phyloP scores from a whole-genome alignment of 305 asterid species.

The Stenogyne calaminthoides region DNA sequence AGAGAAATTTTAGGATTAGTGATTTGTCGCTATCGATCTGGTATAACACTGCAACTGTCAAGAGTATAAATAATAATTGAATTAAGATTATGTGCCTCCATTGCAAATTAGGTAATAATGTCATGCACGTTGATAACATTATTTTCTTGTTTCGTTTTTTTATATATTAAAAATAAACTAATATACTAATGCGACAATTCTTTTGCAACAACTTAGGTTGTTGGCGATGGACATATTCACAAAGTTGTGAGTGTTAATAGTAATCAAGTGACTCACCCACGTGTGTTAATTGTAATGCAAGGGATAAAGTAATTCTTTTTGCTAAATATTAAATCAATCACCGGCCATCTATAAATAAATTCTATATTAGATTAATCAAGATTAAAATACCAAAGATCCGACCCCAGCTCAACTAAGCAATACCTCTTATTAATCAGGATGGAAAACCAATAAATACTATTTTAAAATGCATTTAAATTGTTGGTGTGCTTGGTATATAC shows the following conservation, averaged over 20 bases:
- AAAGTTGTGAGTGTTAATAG: background rate
- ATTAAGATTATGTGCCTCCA: background rate
- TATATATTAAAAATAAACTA: background rate
- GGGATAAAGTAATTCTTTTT: background rate
- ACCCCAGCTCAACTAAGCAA: no score
- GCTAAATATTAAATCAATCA: no score
- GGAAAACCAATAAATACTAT: no score
- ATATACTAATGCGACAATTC: background rate
- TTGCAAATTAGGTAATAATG: background rate
- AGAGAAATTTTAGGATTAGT: background rate
- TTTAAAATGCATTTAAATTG: no score
- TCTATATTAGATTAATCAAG: no score
- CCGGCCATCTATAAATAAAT: no score
- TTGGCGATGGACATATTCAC: background rate
- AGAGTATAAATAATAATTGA: background rate
- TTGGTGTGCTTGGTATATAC: no score
- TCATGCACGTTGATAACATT: conserved; percentile 8
- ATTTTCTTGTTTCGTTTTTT: background rate
- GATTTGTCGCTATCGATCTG: background rate
- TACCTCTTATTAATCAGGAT: no score
- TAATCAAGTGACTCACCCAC: background rate
- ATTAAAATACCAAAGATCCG: no score
- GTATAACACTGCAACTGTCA: background rate
- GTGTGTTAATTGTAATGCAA: background rate
- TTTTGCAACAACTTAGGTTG: background rate